Base-by-base conservation (phyloP, 768 basidiomycete species). In the Termitomyces sp. region DNA sequence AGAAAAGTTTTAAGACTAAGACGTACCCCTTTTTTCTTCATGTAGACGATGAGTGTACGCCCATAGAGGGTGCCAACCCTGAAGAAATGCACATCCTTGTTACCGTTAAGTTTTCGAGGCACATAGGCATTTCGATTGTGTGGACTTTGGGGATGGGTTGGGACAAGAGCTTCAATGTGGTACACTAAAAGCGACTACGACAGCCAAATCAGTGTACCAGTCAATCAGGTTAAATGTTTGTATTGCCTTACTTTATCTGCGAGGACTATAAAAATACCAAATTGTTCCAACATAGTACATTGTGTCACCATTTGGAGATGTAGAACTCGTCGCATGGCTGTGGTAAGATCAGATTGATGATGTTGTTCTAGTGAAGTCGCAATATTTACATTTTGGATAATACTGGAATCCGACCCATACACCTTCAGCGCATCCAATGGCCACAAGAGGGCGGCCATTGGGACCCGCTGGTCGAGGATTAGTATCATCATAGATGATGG, bases 321-420 rank as follows among this genome's bases (percentile, higher is more conserved):
- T 2, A 98, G 79, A 16, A 98, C 96, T 24, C 94, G 92, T 36
- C 94, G 89, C 80, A 98, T 87, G 3, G 94, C 93, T 96, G 61
- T 32, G 36, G 40, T 38, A 56, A n/a, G n/a, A 60, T 35, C 1
- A 62, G 45, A 55, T 28, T 42, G 15, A 40, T n/a, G n/a, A n/a
- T 16, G 28, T 49, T 3, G 20, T 33, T 32, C 15, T 28, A 38
- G 52, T 18, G 15, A 9, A 45, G 9, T 9, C 36, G 12, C 24
- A 20, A 46, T 68, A 12, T 87, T 62, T 72, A 94, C 93, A 95
- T 70, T 83, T 79, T 2, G 95, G 89, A 73, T 96, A 91, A 64
- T 93, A 90, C 44, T 93, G 85, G 76, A 95, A 91, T 0, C 96
- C 96, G 68, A 98, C 96, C 93, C 95, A 99, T 6, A 98, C 94